Evolutionary conservation across 192 early-diverging fungal genomes (phyloP).

Genomic region (Allomyces macrogynus): DNA sequence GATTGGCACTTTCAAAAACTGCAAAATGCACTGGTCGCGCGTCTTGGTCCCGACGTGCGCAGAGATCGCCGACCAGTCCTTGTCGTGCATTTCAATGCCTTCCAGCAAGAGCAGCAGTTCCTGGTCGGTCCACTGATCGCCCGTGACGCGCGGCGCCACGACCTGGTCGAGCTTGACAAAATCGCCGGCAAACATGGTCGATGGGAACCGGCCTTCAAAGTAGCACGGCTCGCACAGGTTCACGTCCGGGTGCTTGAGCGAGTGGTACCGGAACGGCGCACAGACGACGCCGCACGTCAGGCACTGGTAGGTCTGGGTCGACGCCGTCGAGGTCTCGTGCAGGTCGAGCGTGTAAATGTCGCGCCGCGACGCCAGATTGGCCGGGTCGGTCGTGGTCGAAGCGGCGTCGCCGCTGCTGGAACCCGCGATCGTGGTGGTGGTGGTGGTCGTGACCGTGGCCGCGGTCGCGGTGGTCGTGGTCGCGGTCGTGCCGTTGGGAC

Average conservation of each 20-base stretch:
- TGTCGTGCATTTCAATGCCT: slow-evolving; percentile 79
- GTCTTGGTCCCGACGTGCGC: slow-evolving; percentile 80
- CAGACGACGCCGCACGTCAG: slow-evolving; percentile 71
- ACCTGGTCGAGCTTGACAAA: slow-evolving; percentile 58
- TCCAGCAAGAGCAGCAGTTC: slow-evolving; percentile 76
- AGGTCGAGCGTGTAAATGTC: not conserved
- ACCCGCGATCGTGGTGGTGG: slow-evolving; percentile 21
- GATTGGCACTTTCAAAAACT: slow-evolving; percentile 77
- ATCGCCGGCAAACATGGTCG: slow-evolving; percentile 58
- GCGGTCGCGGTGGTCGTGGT: slow-evolving; percentile 9
- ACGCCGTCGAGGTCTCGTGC: not conserved
- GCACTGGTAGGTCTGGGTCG: slow-evolving; percentile 30
- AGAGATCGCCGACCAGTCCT: slow-evolving; percentile 80
- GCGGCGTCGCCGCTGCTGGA: slow-evolving; percentile 5
- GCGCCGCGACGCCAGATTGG: too few species aligned
- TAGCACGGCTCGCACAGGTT: slow-evolving; percentile 74
- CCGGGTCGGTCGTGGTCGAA: slow-evolving; percentile 4
- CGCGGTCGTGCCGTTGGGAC: slow-evolving; percentile 7
- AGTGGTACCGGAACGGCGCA: slow-evolving; percentile 57
- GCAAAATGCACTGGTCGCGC: slow-evolving; percentile 74
- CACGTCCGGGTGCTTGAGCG: slow-evolving; percentile 34
- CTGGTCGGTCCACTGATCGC: slow-evolving; percentile 55
- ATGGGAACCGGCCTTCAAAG: slow-evolving; percentile 78
- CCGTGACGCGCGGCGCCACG: not conserved
- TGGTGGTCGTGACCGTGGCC: not conserved